Conservation (phyloP, 2,329 filamentous ascomycete species). For the Paecilomyces variotii region DNA sequence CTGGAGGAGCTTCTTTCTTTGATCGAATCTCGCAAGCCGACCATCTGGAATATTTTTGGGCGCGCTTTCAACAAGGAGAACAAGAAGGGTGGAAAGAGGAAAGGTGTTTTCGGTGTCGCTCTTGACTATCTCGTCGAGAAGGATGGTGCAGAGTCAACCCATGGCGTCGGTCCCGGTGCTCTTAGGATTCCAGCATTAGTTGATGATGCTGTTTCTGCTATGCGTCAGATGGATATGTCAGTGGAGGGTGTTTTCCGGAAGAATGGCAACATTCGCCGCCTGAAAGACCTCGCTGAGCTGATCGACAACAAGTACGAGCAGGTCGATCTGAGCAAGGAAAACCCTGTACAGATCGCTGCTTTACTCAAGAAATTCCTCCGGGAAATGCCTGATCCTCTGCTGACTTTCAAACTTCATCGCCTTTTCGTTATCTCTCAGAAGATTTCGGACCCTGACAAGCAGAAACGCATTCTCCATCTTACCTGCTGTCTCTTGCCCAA, state of each 20-base stretch:
- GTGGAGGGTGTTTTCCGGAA: conserved; percentile 98
- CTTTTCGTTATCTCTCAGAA: conserved; percentile 87
- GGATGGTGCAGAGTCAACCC: conserved; percentile 94
- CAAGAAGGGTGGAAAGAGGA: conserved; percentile 70
- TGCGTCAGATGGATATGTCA: conserved; percentile 98
- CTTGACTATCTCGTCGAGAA: conserved; percentile 84
- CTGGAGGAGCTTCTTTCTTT: conserved; percentile 85
- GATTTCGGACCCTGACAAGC: conserved; percentile 71
- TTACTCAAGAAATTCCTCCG: conserved; percentile 91
- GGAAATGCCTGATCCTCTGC: conserved; percentile 84
- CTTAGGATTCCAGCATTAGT: conserved; percentile 86
- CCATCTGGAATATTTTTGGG: conserved; percentile 97
- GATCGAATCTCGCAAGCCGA: conserved; percentile 87
- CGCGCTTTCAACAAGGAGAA: conserved; percentile 85
- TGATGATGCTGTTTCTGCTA: conserved; percentile 88
- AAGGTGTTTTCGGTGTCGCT: conserved; percentile 85
- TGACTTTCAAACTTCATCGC: conserved; percentile 90
- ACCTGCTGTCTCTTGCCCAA: conserved; percentile 91
- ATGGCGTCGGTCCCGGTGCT: conserved; percentile 86
- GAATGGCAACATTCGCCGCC: conserved; percentile 94
- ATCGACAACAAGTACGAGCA: conserved; percentile 82
- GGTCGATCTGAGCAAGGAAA: conserved; percentile 79
- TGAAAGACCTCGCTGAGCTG: conserved; percentile 75
- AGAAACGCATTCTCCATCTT: conserved; percentile 78
- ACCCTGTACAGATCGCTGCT: conserved; percentile 87